Evolutionary conservation across 73 alveolate genomes (phyloP).

Genomic region (Tetrahymena thermophila): DNA sequence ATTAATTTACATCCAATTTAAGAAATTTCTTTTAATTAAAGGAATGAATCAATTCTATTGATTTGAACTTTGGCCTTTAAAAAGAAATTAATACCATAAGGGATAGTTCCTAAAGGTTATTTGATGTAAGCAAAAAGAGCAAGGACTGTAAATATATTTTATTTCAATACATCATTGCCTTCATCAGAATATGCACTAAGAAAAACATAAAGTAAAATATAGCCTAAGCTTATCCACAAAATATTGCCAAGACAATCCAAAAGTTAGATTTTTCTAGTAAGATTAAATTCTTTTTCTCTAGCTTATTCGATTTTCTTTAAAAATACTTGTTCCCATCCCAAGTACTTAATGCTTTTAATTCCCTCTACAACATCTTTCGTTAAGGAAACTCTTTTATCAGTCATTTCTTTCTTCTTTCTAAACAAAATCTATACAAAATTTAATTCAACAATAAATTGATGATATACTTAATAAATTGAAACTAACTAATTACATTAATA

Average conservation of each 20-base stretch:
- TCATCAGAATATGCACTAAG: neutral
- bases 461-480: too few relatives aligned
- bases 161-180: slow-evolving; percentile 12
- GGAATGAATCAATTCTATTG: slow-evolving; percentile 1
- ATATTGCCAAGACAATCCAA: slow-evolving; percentile 24
- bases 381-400: slow-evolving; percentile 5
- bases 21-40: slow-evolving; percentile 2
- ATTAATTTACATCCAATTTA: neutral
- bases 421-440: neutral
- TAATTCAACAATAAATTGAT: too few relatives aligned
- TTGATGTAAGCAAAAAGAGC: slow-evolving; percentile 3
- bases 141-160: slow-evolving; percentile 12
- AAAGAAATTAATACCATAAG: slow-evolving; percentile 13
- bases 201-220: slow-evolving; percentile 12
- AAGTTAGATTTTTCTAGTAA: neutral
- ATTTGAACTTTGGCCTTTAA: slow-evolving; percentile 6
- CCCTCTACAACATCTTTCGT: slow-evolving; percentile 26
- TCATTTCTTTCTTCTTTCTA: neutral
- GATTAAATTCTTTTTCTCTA: slow-evolving; percentile 12
- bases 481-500: neutral
- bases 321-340: slow-evolving; percentile 31
- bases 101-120: slow-evolving; percentile 27
- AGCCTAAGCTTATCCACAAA: slow-evolving; percentile 33
- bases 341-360: slow-evolving; percentile 19
- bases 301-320: slow-evolving; percentile 8